A percentile compares a stretch with the other conserved stretches of the same genome.
Conservation (phyloP, 768 basidiomycete species). For the Mycena latifolia region DNA sequence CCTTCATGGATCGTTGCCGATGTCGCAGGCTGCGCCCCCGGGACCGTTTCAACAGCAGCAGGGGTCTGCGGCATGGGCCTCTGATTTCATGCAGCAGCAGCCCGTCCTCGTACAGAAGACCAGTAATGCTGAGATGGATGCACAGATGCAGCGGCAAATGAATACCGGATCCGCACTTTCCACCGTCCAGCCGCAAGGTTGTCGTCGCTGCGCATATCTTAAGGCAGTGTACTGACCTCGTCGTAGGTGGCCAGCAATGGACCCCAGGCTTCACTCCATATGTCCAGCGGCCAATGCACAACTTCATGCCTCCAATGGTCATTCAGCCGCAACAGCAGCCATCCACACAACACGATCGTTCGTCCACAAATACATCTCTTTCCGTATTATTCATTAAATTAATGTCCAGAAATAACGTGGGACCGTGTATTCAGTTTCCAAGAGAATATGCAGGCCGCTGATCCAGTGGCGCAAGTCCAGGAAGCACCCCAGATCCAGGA, state of each 20-base stretch:
- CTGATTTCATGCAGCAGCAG: constrained; percentile 64
- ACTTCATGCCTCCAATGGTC: constrained; percentile 38
- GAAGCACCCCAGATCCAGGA: constrained; percentile 40
- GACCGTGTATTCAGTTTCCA: constrained; percentile 75
- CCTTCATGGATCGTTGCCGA: constrained; percentile 63
- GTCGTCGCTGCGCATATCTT: neutral
- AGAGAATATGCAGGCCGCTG: constrained; percentile 52
- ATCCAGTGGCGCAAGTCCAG: constrained; percentile 31
- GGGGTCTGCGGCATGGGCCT: constrained; percentile 64
- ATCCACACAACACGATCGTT: constrained; percentile 57
- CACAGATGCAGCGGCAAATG: constrained; percentile 29
- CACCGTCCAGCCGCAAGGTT: constrained; percentile 19
- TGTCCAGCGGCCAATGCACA: constrained; percentile 54
- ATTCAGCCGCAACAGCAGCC: constrained; percentile 40
- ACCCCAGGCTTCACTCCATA: constrained; percentile 50
- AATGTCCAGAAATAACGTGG: constrained; percentile 63
- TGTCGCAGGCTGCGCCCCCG: constrained; percentile 28
- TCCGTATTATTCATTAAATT: neutral
- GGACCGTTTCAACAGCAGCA: constrained; percentile 22
- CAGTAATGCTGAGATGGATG: constrained; percentile 19
- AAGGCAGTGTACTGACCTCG: neutral
- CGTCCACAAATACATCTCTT: constrained; percentile 35
- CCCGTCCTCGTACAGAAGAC: constrained; percentile 10
- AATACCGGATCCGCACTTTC: constrained; percentile 17
- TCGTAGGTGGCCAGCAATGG: constrained; percentile 55